Evolutionary conservation across 176 grass and related monocot species (phyloP), one percentile per base, ranked within the genome.

Genomic region (Phyllostachys edulis): DNA sequence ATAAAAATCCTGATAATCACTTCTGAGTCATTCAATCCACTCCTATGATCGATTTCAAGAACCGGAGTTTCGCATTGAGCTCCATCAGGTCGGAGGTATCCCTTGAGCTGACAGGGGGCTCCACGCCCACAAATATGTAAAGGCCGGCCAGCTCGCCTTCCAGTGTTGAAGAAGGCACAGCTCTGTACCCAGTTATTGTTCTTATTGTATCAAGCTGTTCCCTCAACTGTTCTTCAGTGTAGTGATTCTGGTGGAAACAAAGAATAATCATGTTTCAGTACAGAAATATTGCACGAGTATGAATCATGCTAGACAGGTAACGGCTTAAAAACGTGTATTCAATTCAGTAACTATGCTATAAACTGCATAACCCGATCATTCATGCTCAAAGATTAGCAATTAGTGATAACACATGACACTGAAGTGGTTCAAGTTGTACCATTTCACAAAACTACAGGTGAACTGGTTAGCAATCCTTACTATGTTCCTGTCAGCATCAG

Each of bases 11-110:
- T 16, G 14, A 62, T 7, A 34, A 11, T 45, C 59, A 26, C 38
- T 12, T 24, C 2, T 6, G 14, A 51, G 29, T 20, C 39, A 9
- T 70, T 63, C 29, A 89, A 14, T 85, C 83, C 6, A 89, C 78
- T 37, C 88, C 88, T 42, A 89, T 77, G 63, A 89, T 89, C 14
- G 64, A 85, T 46, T 89, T 89, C 71, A 89, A 29, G 55, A 89
- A 64, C 78, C 18, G 63, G 44, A 89, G 83, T 46, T 71, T 85
- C 4, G 18, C 2, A 6, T 46, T 85, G 64, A 89, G 46, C 65
- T 63, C 77, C 26, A 17, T 85, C 17, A 85, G 44, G 64, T 77
- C 56, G 0, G 71, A 63, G 1, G 23, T 57, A 64, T 75, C 63
- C 4, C 45, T 20, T 1, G 83, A 76, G 9, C 42, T 69, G 9